Base-by-base conservation (phyloP, 2,329 filamentous ascomycete species). In the Hypocrella siamensis region DNA sequence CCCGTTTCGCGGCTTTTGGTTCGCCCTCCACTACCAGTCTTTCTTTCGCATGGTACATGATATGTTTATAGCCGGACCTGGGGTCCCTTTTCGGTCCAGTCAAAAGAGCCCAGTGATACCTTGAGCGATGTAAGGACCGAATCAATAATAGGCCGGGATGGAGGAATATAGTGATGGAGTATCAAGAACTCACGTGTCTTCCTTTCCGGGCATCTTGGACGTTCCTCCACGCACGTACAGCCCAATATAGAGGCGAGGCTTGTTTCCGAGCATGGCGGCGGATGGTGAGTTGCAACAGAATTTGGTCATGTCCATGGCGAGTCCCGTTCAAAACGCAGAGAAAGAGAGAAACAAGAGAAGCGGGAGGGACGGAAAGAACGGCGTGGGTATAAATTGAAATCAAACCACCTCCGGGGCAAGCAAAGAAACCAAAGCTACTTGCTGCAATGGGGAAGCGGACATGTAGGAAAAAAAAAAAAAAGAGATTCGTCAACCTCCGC, bases 41-140 rank as follows among this genome's bases (percentile, higher is more conserved):
- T 4, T 32, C 25, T 18, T 32, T 37, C 24, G 33, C 33, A 19
- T 37, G 35, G 21, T 37, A 35, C 35, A 37, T 37, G 27, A 30
- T 30, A 17, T 32, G 30, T 9, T 17, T 30, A n/a, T 19, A 19
- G 28, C 25, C 30, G 19, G 33, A 30, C 14, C 28, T 35, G 18
- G 28, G 5, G 14, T 32, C 30, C 16, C 18, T 17, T 22, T 37
- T 35, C 6, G 35, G 33, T 10, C 33, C 35, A 7, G 35, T 25
- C 27, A 37, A 19, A 8, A 37, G 17, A 11, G 35, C 33, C 35
- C 35, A 37, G 28, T 37, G 35, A 19, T 37, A 37, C 7, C 35
- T 37, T 8, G n/a, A 12, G 5, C 15, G 17, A 11, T 7, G 3
- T 3, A 8, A 8, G 8, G 6, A 16, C 16, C 10, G n/a, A 11